A percentile compares a stretch with the other conserved stretches of the same genome.
phyloP scores from a whole-genome alignment of 1,139 yeast species.

The Dujonia santamariae region DNA sequence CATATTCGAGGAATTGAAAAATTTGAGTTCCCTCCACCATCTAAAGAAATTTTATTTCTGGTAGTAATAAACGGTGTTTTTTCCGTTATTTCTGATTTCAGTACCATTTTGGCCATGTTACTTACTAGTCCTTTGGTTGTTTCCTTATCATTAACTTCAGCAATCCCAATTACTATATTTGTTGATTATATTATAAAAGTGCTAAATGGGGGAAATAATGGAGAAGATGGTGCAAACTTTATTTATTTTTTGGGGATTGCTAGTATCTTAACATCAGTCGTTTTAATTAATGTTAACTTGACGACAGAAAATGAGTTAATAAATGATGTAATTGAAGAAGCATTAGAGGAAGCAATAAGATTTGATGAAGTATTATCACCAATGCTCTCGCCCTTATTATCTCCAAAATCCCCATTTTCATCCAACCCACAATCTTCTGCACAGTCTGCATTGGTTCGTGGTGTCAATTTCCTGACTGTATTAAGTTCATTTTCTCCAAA shows the following conservation, averaged over 20 bases:
- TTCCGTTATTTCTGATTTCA: conserved; percentile 48
- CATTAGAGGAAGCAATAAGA: conserved; percentile 46
- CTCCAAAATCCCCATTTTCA: conserved; percentile 8
- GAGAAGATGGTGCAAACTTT: conserved; percentile 18
- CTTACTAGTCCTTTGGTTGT: conserved; percentile 55
- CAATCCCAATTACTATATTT: conserved; percentile 51
- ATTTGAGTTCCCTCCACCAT: conserved; percentile 43
- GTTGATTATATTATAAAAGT: conserved; percentile 37
- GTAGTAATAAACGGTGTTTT: conserved; percentile 42
- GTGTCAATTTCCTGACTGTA: conserved; percentile 7
- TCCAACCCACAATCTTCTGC: conserved; percentile 12
- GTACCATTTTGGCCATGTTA: conserved; percentile 48
- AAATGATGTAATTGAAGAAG: conserved; percentile 47
- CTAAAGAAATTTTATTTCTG: conserved; percentile 26
- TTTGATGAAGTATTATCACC: conserved; percentile 48
- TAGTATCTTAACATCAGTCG: conserved; percentile 44
- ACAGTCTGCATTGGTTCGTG: conserved; percentile 4
- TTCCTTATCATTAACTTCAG: conserved; percentile 48
- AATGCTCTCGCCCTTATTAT: conserved; percentile 40
- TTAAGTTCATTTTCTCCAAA: conserved; percentile 11
- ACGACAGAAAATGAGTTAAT: conserved; percentile 43
- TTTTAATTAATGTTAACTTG: conserved; percentile 44
- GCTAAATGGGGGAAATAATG: conserved; percentile 20
- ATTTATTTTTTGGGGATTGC: conserved; percentile 44
- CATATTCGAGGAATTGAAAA: conserved; percentile 35